Conservation (phyloP, 805 yeast genomes). For the Candida ipomoeae region DNA sequence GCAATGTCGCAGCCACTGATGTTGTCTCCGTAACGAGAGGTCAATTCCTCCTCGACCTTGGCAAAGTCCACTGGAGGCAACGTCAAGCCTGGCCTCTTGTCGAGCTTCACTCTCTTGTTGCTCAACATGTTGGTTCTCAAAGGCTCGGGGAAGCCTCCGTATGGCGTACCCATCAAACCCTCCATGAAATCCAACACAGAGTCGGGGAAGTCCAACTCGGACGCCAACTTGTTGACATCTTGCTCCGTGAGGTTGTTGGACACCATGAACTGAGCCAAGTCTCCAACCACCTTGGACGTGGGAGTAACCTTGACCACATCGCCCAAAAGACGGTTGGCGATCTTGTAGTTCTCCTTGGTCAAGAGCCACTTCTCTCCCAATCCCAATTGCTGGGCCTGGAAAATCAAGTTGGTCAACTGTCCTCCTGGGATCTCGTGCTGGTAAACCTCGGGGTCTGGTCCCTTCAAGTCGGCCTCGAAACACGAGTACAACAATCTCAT, state of each 20-base stretch:
- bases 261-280: slow-evolving; percentile 99
- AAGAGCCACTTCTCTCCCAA: slow-evolving; percentile 95
- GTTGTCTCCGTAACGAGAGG: slow-evolving; percentile 65
- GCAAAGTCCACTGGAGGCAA: slow-evolving; percentile 79
- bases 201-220: slow-evolving; percentile 95
- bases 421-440: slow-evolving; percentile 99
- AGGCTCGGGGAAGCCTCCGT: slow-evolving; percentile 99
- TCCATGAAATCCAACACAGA: slow-evolving; percentile 97
- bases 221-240: slow-evolving; percentile 84
- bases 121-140: slow-evolving; percentile 84
- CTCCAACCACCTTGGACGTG: slow-evolving; percentile 99
- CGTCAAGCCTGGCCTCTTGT: slow-evolving; percentile 86
- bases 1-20: slow-evolving; percentile 89
- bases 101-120: slow-evolving; percentile 89
- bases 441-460: slow-evolving; percentile 99
- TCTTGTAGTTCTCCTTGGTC: slow-evolving; percentile 90
- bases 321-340: slow-evolving; percentile 87
- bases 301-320: slow-evolving; percentile 99
- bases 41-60: slow-evolving; percentile 67
- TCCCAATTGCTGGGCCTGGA: slow-evolving; percentile 99
- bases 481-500: slow-evolving; percentile 95
- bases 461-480: slow-evolving; percentile 97
- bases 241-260: slow-evolving; percentile 82
- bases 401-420: slow-evolving; percentile 92
- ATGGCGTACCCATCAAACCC: slow-evolving; percentile 98